Conservation (phyloP, 495 filamentous ascomycete species). For the Aspergillus funiculosus region DNA sequence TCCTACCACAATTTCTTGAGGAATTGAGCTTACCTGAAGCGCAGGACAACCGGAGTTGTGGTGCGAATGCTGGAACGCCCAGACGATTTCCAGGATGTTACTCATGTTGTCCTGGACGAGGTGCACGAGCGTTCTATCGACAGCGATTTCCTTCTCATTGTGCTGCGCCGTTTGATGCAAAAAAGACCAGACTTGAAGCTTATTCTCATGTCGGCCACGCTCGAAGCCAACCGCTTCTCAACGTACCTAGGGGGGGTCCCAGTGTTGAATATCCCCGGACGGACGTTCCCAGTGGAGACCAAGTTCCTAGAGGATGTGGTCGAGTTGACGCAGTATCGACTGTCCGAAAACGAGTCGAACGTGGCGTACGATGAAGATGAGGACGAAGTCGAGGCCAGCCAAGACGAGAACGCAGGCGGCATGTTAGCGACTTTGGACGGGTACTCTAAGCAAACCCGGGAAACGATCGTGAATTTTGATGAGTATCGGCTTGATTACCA, state of each 20-base stretch:
- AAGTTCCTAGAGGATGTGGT: constrained; percentile 89
- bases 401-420: constrained; percentile 35
- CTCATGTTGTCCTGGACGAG: constrained; percentile 90
- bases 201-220: constrained; percentile 92
- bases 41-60: constrained; percentile 70
- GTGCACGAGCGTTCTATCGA: constrained; percentile 94
- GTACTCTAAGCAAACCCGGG: constrained; percentile 69
- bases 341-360: constrained; percentile 46
- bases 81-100: constrained; percentile 77
- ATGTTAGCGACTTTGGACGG: constrained; percentile 47
- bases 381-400: constrained; percentile 43
- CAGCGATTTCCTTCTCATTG: constrained; percentile 88
- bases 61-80: constrained; percentile 93
- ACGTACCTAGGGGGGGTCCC: constrained; percentile 79
- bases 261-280: constrained; percentile 79
- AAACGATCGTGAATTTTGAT: constrained; percentile 67
- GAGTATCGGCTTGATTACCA: constrained; percentile 84
- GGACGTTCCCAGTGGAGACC: constrained; percentile 85
- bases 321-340: constrained; percentile 66
- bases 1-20: neutral
- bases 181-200: constrained; percentile 71
- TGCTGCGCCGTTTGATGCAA: constrained; percentile 72
- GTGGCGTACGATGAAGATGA: constrained; percentile 41
- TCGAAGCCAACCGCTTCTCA: constrained; percentile 87
- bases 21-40: constrained; percentile 12